Evolutionary conservation across 371 early-diverging fungal genomes (phyloP).

Genomic region (Mortierella sp.): DNA sequence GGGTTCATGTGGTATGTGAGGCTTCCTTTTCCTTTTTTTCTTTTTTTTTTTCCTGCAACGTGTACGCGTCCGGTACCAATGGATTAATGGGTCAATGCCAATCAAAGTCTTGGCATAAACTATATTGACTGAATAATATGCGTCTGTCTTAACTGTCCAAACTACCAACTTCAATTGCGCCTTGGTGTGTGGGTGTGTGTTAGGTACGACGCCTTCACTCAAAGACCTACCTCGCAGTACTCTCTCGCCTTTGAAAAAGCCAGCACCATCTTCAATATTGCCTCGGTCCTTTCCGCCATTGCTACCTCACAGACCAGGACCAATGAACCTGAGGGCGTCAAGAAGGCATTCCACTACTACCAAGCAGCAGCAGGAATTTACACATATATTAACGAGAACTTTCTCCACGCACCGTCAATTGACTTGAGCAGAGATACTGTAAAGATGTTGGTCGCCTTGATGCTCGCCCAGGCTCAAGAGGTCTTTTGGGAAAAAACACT

Average conservation of each 20-base stretch:
- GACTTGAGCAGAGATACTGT: conserved; percentile 93
- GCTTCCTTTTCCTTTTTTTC: not conserved
- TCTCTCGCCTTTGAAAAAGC: conserved; percentile 98
- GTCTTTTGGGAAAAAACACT: conserved; percentile 89
- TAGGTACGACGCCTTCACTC: conserved; percentile 90
- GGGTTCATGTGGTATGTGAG: conserved; percentile 86
- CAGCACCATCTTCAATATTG: conserved; percentile 94
- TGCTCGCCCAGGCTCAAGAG: conserved; percentile 97
- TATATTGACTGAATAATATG: not conserved
- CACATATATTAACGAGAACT: conserved; percentile 95
- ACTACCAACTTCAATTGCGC: conserved; percentile 1
- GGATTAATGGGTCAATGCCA: not conserved
- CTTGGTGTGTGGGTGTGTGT: not conserved
- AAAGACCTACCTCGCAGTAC: conserved; percentile 77
- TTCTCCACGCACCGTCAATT: conserved; percentile 94
- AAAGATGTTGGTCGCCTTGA: conserved; percentile 83
- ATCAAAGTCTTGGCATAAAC: conserved; percentile 10
- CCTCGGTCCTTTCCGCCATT: conserved; percentile 81
- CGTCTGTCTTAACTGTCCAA: not conserved
- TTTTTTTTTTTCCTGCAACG: not conserved
- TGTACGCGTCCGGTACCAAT: not conserved
- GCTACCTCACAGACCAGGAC: conserved; percentile 77
- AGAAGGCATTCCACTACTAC: conserved; percentile 87
- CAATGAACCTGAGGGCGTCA: conserved; percentile 81
- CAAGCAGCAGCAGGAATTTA: conserved; percentile 95